A percentile compares a stretch with the other conserved stretches of the same genome.
Evolutionary conservation across 176 grass and related monocot species (phyloP).

Genomic region (Oryza brachyantha): DNA sequence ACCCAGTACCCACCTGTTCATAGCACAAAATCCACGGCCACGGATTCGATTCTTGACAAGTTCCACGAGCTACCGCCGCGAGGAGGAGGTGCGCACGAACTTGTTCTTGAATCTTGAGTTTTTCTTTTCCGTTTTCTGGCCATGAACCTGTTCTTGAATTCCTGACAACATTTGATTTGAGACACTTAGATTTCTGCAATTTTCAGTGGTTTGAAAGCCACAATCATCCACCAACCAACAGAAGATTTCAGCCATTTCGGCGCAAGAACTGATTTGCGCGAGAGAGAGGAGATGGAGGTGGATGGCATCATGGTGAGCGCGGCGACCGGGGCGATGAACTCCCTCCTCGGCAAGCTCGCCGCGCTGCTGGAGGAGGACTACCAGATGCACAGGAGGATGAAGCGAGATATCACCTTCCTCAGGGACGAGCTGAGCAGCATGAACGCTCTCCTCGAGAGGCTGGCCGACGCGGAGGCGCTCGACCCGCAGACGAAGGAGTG

Average conservation of each 20-base stretch:
- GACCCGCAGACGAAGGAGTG: conserved; percentile 29
- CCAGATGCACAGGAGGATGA: conserved; percentile 15
- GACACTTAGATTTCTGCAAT: neutral
- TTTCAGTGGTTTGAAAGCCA: neutral
- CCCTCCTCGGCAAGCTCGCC: conserved; percentile 26
- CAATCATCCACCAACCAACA: neutral
- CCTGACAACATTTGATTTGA: neutral
- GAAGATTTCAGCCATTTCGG: neutral
- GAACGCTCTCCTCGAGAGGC: conserved; percentile 6
- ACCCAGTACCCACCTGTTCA: neutral
- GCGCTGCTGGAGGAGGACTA: conserved; percentile 18
- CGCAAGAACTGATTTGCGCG: too few species aligned
- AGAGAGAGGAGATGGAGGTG: conserved; percentile 23
- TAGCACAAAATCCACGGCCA: neutral
- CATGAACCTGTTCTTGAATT: neutral
- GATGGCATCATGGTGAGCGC: conserved; percentile 34
- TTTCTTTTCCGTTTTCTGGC: neutral
- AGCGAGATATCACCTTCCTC: conserved; percentile 9
- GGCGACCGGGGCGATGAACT: conserved; percentile 25
- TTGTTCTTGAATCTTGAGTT: neutral
- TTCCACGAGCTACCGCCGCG: neutral
- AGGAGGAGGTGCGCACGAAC: neutral
- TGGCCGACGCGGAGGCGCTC: neutral
- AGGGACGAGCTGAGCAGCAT: conserved; percentile 39
- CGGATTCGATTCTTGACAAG: neutral